Evolutionary conservation across 1,284 basidiomycete species (phyloP), one percentile per base, ranked within the genome.

Genomic region (Kalmanozyma brasiliensis): DNA sequence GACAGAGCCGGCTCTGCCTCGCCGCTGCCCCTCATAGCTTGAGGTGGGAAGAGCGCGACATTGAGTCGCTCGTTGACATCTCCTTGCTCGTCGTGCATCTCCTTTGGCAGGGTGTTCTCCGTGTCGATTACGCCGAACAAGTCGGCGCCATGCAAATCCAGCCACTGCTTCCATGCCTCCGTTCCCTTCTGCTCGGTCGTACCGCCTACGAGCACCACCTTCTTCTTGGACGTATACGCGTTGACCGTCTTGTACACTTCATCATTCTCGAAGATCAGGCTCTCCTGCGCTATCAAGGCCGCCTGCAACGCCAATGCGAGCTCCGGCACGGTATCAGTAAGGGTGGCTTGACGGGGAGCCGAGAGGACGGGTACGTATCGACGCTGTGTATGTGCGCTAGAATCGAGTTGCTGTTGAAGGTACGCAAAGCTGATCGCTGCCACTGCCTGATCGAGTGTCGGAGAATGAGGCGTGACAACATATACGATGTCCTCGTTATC

Each of bases 401-500:
- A n/a, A 10, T 62, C 51, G 13, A 63, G 26, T 4, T 48, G 49
- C 48, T 66, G 58, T 40, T 63, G 48, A 4, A 66, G 40, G 40
- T 52, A 71, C 0, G 68, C 59, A 34, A 66, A 60, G 4, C 22
- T 33, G 17, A 66, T 52, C 1, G 68, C 63, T 10, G 68, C 58
- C 13, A 66, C 48, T 0, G 43, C 45, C 36, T 71, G 68, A 40
- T 71, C 68, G 14, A 71, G 26, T 0, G 55, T 66, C 2, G 63
- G 63, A 8, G 29, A 22, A 23, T 20, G 37, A 2, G 63, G 35
- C 11, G 68, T 71, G 29, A 59, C 17, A 37, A 71, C 47, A 30
- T 66, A 71, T 35, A 71, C 63, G 11, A 62, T 58, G 52, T 70
- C 62, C 14, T 70, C 67, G 49, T 62, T 65, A 26, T 63, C 68